Evolutionary conservation across 2,329 filamentous ascomycete species (phyloP), one percentile per base, ranked within the genome.

Genomic region (Exophiala sp.): DNA sequence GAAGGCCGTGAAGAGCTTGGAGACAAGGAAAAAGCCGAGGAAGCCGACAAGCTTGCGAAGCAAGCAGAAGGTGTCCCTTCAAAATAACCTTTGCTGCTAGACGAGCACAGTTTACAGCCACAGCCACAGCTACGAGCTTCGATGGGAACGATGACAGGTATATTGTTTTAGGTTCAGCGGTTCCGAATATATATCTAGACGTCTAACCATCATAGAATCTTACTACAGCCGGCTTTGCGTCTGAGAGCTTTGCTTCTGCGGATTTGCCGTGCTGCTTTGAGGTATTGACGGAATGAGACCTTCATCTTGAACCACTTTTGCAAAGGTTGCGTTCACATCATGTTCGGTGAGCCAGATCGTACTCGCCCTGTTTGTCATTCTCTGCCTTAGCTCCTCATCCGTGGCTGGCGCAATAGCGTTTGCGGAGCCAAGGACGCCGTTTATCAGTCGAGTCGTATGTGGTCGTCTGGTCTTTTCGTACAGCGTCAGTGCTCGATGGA

Each of bases 331-430:
- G 47, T 72, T 66, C 7, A 77, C 75, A 61, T 78, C 72, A 61
- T 78, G 75, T 57, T 77, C 75, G 16, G 73, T 72, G 29, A 78
- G 67, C 76, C 75, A 78, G 12, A 61, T 66, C 4, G 70, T 69
- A 50, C 75, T 68, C 2, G 66, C 64, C 3, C 75, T 64, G 16
- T 59, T 68, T 20, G 55, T 64, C 59, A 77, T 69, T 48, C 71
- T 65, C 1, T 59, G 36, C 41, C 69, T 58, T 36, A 77, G 59
- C 43, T 69, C 64, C 42, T 69, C 68, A 21, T 78, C 73, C 4
- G 69, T 72, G 57, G 72, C 69, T 1, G 40, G 1, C 33, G 45
- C 36, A 58, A 52, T 0, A 52, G 63, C 9, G 59, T 47, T 39
- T 62, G 59, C 35, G 57, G 65, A 2, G 68, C 52, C 61, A 24